Evolutionary conservation across 495 filamentous ascomycete species (phyloP).

Genomic region (Hyaloscypha hepaticicola): DNA sequence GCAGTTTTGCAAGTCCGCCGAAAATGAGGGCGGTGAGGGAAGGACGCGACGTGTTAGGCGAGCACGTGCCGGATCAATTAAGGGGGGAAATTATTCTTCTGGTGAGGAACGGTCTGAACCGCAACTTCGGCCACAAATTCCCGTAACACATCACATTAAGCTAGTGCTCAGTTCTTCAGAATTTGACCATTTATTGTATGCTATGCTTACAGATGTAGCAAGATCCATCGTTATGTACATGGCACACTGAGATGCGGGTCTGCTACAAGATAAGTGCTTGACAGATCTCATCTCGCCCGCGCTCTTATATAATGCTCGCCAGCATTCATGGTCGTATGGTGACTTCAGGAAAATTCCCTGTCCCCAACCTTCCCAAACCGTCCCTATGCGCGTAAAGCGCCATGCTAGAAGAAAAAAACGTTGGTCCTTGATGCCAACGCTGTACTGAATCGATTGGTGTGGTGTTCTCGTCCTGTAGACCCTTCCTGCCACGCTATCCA

Average conservation of each 20-base stretch:
- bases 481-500: constrained; percentile 23
- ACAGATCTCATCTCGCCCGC: background rate
- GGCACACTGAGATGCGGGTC: background rate
- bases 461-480: constrained; percentile 7
- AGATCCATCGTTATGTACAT: background rate
- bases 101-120: no score
- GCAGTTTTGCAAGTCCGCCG: background rate
- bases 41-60: background rate
- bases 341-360: background rate
- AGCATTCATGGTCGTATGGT: background rate
- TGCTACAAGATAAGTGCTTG: background rate
- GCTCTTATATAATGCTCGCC: background rate
- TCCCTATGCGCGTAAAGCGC: constrained; percentile 22
- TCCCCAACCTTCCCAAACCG: background rate
- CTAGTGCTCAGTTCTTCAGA: background rate
- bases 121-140: no score
- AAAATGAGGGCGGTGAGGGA: background rate
- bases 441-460: background rate
- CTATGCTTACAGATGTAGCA: background rate
- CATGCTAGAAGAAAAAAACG: constrained; percentile 7
- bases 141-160: background rate
- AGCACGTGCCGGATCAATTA: background rate
- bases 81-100: background rate
- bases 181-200: background rate
- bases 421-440: background rate